A percentile compares a stretch with the other conserved stretches of the same genome.
These are phyloP conservation scores for Ensete glaucum DNA, from an alignment of 176 grass and related monocot species.

Conservation along the genomic window DNA sequence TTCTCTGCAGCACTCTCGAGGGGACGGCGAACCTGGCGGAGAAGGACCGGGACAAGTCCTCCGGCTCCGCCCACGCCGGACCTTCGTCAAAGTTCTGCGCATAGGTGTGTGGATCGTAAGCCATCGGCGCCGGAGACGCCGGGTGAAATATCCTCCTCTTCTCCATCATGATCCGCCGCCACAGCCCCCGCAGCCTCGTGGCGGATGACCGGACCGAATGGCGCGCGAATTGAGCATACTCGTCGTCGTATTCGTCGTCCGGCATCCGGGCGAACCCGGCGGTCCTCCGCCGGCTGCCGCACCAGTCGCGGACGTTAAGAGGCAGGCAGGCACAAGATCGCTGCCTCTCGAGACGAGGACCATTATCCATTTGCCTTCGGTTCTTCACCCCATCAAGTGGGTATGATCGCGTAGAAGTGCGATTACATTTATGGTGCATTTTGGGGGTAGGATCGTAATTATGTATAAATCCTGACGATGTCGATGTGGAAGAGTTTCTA, in stretches of 20 bases:
- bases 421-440: no score
- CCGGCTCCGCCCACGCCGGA: constrained; percentile 28
- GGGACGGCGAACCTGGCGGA: constrained; percentile 27
- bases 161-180: constrained; percentile 14
- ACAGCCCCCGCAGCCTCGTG: constrained; percentile 3
- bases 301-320: background rate
- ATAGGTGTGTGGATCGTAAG: constrained; percentile 32
- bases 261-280: background rate
- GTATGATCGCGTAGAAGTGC: no score
- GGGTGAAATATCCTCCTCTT: background rate
- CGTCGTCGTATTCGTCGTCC: background rate
- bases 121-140: background rate
- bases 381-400: background rate
- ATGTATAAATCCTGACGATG: background rate
- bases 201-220: background rate
- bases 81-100: constrained; percentile 70
- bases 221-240: background rate
- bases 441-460: no score
- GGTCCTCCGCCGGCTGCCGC: background rate
- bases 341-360: background rate
- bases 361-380: background rate
- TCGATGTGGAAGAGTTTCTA: background rate
- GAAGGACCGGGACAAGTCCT: constrained; percentile 48
- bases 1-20: background rate
- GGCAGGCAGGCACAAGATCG: background rate